Percentiles rank a stretch among this genome's conserved stretches.
phyloP scores from a whole-genome alignment of 768 basidiomycete genomes.

The Coprinopsis sp. region DNA sequence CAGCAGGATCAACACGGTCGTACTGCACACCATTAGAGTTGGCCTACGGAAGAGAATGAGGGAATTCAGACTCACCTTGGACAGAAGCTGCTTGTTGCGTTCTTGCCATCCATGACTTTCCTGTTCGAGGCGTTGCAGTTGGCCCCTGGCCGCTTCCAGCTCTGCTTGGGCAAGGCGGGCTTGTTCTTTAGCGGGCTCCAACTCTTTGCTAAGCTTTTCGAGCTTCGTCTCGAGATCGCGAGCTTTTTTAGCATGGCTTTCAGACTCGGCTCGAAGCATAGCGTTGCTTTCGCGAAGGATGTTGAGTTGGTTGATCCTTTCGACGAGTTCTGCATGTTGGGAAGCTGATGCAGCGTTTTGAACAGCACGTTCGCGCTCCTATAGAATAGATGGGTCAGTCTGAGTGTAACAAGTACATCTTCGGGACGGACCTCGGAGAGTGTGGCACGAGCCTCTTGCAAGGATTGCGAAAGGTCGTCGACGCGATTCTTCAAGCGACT shows the following conservation, averaged over 20 bases:
- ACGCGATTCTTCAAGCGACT: slow-evolving; percentile 69
- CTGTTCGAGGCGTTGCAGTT: slow-evolving; percentile 65
- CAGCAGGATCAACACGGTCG: slow-evolving; percentile 84
- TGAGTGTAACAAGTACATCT: not conserved
- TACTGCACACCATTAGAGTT: slow-evolving; percentile 41
- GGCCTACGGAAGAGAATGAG: not conserved
- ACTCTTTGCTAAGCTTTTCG: slow-evolving; percentile 49
- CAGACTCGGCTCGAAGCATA: slow-evolving; percentile 73
- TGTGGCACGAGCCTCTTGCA: slow-evolving; percentile 66
- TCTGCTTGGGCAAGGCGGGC: slow-evolving; percentile 65
- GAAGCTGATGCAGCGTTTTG: slow-evolving; percentile 66
- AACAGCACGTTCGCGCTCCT: slow-evolving; percentile 82
- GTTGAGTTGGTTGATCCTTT: slow-evolving; percentile 83
- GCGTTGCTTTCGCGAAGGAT: slow-evolving; percentile 86
- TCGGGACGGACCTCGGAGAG: slow-evolving; percentile 56
- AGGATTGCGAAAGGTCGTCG: slow-evolving; percentile 62
- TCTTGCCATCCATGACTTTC: slow-evolving; percentile 83
- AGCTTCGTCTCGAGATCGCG: slow-evolving; percentile 64
- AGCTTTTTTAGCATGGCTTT: slow-evolving; percentile 63
- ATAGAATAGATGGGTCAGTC: slow-evolving; percentile 5
- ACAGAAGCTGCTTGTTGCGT: slow-evolving; percentile 73
- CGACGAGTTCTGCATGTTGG: slow-evolving; percentile 80
- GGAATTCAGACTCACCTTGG: slow-evolving; percentile 54
- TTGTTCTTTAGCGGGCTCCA: slow-evolving; percentile 74
- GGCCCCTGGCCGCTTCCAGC: slow-evolving; percentile 61